Base-by-base conservation (phyloP, 2,329 filamentous ascomycete genomes). In the Nigrospora sphaerica region DNA sequence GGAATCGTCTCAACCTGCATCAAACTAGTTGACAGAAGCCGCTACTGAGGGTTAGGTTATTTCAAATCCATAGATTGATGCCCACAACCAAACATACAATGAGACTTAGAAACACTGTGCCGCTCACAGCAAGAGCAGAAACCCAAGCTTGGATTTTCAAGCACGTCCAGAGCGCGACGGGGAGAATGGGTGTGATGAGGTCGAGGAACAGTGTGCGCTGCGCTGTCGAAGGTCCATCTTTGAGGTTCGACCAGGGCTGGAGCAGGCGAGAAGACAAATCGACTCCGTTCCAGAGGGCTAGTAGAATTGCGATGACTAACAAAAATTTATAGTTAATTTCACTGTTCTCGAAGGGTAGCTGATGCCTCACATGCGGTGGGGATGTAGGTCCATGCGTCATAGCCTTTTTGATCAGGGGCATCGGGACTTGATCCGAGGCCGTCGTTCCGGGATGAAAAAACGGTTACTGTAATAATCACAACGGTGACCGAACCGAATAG, bases 201-300 rank as follows among this genome's bases (percentile, higher is more conserved):
- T 48, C 46, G 10, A 48, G n/a, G 4, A 48, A 28, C 11, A 48
- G 3, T 1, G 42, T 45, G 7, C 34, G 34, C 3, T 48, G 38
- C 6, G 39, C 42, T 6, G 37, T 23, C 12, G 23, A 14, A 16
- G 46, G 38, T 4, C 46, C 46, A 4, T 37, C 16, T 14, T 18
- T 34, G 12, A 48, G 34, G 11, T 48, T 45, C 12, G 32, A 33
- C 46, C 46, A 48, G 3, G 46, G 46, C 16, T 45, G 42, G 6
- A 48, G 46, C 2, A 45, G 7, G 16, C 42, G 44, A 17, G 38
- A 39, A 1, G 42, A 41, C 3, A 48, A 45, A 34, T 45, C 46
- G 6, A 48, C 39, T 1, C 39, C n/a, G 10, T 45, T 39, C 46
- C 46, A 48, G 12, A 45, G 14, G 12, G 46, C 37, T 6, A 47